Conservation (phyloP, 164 flowering plant genomes). For the Magnolia officinalis region DNA sequence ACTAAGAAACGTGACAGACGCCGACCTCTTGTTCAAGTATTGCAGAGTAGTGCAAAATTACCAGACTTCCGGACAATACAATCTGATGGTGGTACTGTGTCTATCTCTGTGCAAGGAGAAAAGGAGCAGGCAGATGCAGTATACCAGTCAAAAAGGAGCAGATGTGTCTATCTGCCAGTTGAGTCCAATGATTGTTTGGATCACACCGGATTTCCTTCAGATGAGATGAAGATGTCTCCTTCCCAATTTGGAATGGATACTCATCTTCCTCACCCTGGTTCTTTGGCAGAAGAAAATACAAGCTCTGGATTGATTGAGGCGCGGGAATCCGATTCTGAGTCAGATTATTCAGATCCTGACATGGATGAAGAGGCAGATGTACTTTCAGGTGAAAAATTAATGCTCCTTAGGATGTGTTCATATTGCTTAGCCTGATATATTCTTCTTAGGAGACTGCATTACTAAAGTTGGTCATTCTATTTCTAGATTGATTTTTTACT, state of each 20-base stretch:
- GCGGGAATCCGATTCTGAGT: conserved; percentile 61
- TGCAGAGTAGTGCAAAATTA: conserved; percentile 36
- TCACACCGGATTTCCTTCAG: conserved; percentile 24
- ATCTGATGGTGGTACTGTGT: conserved; percentile 30
- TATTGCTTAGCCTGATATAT: not conserved
- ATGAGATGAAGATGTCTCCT: conserved; percentile 30
- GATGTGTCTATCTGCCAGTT: conserved; percentile 39
- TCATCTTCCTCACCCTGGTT: conserved; percentile 19
- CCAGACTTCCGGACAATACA: conserved; percentile 25
- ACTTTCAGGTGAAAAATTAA: conserved; percentile 49
- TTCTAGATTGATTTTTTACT: not conserved
- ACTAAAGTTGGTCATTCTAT: not conserved
- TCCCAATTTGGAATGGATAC: conserved; percentile 27
- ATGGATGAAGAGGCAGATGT: conserved; percentile 41
- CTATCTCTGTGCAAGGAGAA: conserved; percentile 36
- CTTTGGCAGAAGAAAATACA: conserved; percentile 35
- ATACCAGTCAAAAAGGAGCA: conserved; percentile 51
- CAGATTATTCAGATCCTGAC: conserved; percentile 51
- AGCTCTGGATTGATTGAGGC: conserved; percentile 49
- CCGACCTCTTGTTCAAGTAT: conserved; percentile 47
- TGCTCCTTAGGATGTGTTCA: not conserved
- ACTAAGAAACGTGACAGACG: conserved; percentile 36
- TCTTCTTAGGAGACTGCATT: not conserved
- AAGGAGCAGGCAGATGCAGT: conserved; percentile 32
- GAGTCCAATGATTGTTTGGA: conserved; percentile 37